These are phyloP conservation scores for Tylopilus felleus DNA, from an alignment of 768 basidiomycete species.

Conservation along the genomic window DNA sequence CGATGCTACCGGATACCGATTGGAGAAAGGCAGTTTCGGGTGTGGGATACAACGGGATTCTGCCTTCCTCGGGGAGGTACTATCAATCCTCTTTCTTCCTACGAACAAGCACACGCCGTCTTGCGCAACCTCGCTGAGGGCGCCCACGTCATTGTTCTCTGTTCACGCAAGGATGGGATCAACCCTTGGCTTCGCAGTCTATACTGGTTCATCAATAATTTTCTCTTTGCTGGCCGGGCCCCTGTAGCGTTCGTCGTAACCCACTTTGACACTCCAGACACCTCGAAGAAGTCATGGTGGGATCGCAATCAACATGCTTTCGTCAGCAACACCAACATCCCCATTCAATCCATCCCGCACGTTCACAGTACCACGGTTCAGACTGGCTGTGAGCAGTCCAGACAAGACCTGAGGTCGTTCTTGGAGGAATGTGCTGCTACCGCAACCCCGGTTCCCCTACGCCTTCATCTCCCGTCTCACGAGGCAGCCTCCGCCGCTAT, in stretches of 20 bases:
- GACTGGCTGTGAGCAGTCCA: conserved; percentile 5
- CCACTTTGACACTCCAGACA: conserved; percentile 23
- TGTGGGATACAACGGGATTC: conserved; percentile 31
- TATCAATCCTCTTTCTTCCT: conserved; percentile 7
- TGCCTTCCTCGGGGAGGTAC: neutral
- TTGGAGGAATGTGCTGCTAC: neutral
- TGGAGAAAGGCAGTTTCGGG: conserved; percentile 4
- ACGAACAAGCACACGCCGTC: conserved; percentile 21
- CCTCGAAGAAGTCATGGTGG: conserved; percentile 31
- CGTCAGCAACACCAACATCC: conserved; percentile 4
- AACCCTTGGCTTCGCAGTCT: conserved; percentile 26
- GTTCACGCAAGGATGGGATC: conserved; percentile 31
- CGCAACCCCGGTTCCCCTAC: neutral
- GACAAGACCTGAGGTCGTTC: neutral
- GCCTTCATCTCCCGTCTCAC: neutral
- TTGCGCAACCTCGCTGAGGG: conserved; percentile 27
- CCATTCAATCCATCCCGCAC: neutral
- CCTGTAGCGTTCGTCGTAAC: conserved; percentile 36
- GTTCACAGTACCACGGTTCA: neutral
- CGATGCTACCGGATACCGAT: neutral
- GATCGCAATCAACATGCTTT: conserved; percentile 15
- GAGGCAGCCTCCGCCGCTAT: neutral
- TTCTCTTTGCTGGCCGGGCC: conserved; percentile 33
- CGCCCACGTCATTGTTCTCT: conserved; percentile 36
- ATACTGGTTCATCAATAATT: conserved; percentile 31